Evolutionary conservation across 495 filamentous ascomycete species (phyloP).

Genomic region (Neurospora sp.): DNA sequence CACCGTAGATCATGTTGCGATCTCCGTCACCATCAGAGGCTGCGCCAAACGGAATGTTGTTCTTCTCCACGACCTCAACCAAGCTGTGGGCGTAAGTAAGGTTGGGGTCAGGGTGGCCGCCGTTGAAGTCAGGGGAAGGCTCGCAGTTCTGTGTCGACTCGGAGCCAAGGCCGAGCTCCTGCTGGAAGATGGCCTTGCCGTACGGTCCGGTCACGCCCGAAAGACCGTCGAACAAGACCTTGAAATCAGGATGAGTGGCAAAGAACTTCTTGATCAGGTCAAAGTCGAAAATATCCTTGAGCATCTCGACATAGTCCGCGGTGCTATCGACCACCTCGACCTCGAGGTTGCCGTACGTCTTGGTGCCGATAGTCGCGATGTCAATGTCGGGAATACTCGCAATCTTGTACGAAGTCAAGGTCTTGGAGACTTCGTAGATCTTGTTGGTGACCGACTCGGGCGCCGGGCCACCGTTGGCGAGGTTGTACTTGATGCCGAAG

Average conservation of each 20-base stretch:
- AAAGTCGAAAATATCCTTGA: conserved; percentile 98
- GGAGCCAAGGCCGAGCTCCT: conserved; percentile 69
- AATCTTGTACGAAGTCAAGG: conserved; percentile 83
- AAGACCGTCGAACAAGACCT: conserved; percentile 90
- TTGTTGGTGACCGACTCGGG: conserved; percentile 95
- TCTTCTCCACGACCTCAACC: conserved; percentile 85
- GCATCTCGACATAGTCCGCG: conserved; percentile 83
- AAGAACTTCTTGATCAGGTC: conserved; percentile 89
- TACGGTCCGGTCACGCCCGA: conserved; percentile 94
- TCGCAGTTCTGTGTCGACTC: conserved; percentile 87
- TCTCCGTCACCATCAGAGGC: conserved; percentile 96
- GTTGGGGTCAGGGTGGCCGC: conserved; percentile 96
- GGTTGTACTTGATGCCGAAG: conserved; percentile 99
- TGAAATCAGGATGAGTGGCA: conserved; percentile 75
- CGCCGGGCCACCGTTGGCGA: conserved; percentile 88
- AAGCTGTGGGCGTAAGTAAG: conserved; percentile 95
- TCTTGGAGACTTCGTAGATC: conserved; percentile 85
- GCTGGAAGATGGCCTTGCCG: conserved; percentile 85
- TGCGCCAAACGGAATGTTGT: conserved; percentile 87
- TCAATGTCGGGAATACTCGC: conserved; percentile 80
- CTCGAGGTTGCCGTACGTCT: conserved; percentile 75
- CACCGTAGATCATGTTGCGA: conserved; percentile 99
- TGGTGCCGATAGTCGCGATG: conserved; percentile 67
- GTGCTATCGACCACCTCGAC: conserved; percentile 92
- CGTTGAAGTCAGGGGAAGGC: conserved; percentile 87